A percentile compares a stretch with the other conserved stretches of the same genome.
Conservation (phyloP, 345 rosid species). For the Laguncularia racemosa region DNA sequence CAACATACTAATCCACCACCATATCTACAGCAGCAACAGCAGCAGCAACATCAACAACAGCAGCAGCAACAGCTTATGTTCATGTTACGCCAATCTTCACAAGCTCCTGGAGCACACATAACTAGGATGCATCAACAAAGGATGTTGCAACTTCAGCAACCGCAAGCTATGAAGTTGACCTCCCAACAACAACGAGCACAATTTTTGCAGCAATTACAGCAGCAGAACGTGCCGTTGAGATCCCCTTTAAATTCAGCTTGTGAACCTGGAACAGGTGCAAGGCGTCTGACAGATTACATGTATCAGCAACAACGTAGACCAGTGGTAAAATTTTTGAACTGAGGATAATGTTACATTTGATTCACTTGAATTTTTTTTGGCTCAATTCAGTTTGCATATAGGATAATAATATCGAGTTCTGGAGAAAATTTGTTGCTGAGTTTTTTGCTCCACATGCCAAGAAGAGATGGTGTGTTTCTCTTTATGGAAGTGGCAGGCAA, state of each 20-base stretch:
- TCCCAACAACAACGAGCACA: slow-evolving; percentile 84
- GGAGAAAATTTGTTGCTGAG: slow-evolving; percentile 95
- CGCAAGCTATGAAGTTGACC: slow-evolving; percentile 69
- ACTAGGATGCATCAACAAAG: slow-evolving; percentile 76
- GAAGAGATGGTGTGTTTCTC: slow-evolving; percentile 98
- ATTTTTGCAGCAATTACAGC: slow-evolving; percentile 70
- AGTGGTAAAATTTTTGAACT: slow-evolving; percentile 43
- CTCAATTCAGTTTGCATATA: slow-evolving; percentile 21
- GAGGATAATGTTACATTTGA: slow-evolving; percentile 12
- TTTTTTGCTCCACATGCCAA: slow-evolving; percentile 91
- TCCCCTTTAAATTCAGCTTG: slow-evolving; percentile 64
- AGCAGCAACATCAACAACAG: slow-evolving; percentile 54
- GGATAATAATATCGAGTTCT: slow-evolving; percentile 96
- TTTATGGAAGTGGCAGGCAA: slow-evolving; percentile 98
- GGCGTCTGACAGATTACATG: slow-evolving; percentile 85
- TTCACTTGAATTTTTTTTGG: neutral
- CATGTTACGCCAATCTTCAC: slow-evolving; percentile 82
- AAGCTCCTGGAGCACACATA: slow-evolving; percentile 58
- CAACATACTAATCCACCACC: slow-evolving; percentile 69
- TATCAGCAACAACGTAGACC: slow-evolving; percentile 94
- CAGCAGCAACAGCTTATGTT: slow-evolving; percentile 69
- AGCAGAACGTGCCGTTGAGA: slow-evolving; percentile 67
- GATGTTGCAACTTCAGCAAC: slow-evolving; percentile 64
- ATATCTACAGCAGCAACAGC: slow-evolving; percentile 80
- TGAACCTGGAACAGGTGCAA: slow-evolving; percentile 97